Conservation (phyloP, 2,329 filamentous ascomycete species). For the Colletotrichum endophyticum region DNA sequence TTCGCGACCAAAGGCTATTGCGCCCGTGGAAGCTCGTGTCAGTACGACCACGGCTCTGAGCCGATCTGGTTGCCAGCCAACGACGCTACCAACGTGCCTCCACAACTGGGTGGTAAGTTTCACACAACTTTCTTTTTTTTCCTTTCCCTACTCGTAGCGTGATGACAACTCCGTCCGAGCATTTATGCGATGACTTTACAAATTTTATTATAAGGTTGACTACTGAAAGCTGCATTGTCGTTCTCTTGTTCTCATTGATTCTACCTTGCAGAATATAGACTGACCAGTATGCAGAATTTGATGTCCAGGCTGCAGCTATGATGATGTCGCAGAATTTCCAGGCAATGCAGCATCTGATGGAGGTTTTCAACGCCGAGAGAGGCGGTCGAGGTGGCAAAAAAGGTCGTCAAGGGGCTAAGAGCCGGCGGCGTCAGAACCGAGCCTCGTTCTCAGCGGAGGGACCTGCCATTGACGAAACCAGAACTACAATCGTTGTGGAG, state of each 20-base stretch:
- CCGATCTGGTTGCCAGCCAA: slow-evolving; percentile 10
- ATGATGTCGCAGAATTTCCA: slow-evolving; percentile 21
- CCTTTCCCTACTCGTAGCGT: background rate
- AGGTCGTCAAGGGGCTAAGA: slow-evolving; percentile 26
- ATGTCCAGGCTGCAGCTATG: slow-evolving; percentile 20
- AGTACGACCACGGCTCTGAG: slow-evolving; percentile 67
- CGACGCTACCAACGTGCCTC: background rate
- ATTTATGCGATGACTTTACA: slow-evolving; percentile 24
- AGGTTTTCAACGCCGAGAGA: slow-evolving; percentile 25
- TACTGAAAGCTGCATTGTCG: slow-evolving; percentile 29
- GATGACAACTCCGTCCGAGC: slow-evolving; percentile 24
- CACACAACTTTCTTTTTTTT: background rate
- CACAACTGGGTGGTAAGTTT: slow-evolving; percentile 6
- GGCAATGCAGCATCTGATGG: slow-evolving; percentile 20
- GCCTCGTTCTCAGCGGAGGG: slow-evolving; percentile 70
- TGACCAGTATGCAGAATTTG: slow-evolving; percentile 19
- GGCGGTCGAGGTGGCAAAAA: slow-evolving; percentile 27
- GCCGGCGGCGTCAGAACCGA: slow-evolving; percentile 30
- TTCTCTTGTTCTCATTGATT: background rate
- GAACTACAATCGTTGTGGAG: slow-evolving; percentile 76
- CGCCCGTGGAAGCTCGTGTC: slow-evolving; percentile 68
- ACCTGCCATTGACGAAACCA: slow-evolving; percentile 65
- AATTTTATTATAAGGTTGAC: slow-evolving; percentile 29
- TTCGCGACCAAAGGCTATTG: slow-evolving; percentile 79
- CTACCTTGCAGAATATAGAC: background rate